phyloP scores from a whole-genome alignment of 305 asterid genomes.

The Withania somnifera region DNA sequence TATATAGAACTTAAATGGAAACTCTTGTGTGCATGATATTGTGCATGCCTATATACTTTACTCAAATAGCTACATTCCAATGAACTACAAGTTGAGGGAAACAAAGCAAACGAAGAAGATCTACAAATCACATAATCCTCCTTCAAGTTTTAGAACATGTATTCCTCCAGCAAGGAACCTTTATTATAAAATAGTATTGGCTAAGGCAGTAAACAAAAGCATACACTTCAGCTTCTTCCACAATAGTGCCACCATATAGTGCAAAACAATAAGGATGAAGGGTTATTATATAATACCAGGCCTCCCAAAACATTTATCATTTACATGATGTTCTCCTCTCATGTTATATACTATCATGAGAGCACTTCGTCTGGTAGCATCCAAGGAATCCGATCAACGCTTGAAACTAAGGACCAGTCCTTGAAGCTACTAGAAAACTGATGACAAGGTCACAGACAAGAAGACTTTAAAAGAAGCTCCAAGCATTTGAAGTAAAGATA shows the following conservation, averaged over 20 bases:
- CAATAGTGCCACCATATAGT: background rate
- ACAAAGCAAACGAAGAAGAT: background rate
- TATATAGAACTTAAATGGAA: background rate
- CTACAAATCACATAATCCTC: background rate
- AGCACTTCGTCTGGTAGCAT: background rate
- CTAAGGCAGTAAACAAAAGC: background rate
- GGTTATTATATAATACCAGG: background rate
- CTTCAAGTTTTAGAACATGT: background rate
- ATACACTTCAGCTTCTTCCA: background rate
- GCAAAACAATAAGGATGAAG: background rate
- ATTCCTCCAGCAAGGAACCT: background rate
- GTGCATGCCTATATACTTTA: background rate
- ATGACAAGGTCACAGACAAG: background rate
- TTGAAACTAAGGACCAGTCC: background rate
- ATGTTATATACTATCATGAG: background rate
- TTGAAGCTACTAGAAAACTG: background rate
- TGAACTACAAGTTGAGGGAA: background rate
- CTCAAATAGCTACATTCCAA: background rate
- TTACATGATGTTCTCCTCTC: background rate
- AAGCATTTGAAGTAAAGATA: background rate
- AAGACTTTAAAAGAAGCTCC: background rate
- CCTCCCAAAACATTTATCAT: background rate
- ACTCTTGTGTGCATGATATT: background rate
- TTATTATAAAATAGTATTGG: background rate
- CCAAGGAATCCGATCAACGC: background rate